Percentiles rank a stretch among this genome's conserved stretches.
Conservation (phyloP, 2,329 filamentous ascomycete species). For the Clathrospora elynae region DNA sequence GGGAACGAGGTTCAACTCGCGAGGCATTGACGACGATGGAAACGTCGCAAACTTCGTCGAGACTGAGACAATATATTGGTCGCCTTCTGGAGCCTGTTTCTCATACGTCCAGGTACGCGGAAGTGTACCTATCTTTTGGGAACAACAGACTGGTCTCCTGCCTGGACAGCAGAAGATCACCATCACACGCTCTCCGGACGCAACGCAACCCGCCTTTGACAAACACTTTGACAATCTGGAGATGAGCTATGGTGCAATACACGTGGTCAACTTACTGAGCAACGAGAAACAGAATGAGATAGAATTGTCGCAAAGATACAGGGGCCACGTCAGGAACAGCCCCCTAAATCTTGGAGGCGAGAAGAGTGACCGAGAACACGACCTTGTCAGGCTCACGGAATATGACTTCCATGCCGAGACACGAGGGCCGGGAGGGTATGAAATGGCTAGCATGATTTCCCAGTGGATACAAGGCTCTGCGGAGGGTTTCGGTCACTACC, state of each 20-base stretch:
- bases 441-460: slow-evolving; percentile 84
- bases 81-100: slow-evolving; percentile 76
- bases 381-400: slow-evolving; percentile 78
- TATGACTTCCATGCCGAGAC: slow-evolving; percentile 98
- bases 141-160: slow-evolving; percentile 84
- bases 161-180: slow-evolving; percentile 95
- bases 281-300: slow-evolving; percentile 84
- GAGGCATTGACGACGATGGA: slow-evolving; percentile 95
- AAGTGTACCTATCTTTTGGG: slow-evolving; percentile 96
- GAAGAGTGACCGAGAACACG: slow-evolving; percentile 65
- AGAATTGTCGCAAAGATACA: slow-evolving; percentile 80
- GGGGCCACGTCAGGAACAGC: slow-evolving; percentile 74
- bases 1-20: slow-evolving; percentile 94
- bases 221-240: slow-evolving; percentile 92
- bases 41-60: slow-evolving; percentile 99
- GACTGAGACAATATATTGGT: slow-evolving; percentile 91
- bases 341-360: slow-evolving; percentile 68
- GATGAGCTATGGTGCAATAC: slow-evolving; percentile 83
- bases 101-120: slow-evolving; percentile 93
- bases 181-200: slow-evolving; percentile 84
- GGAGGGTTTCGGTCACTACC: slow-evolving; percentile 89
- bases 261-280: slow-evolving; percentile 93
- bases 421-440: slow-evolving; percentile 81
- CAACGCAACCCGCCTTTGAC: slow-evolving; percentile 91
- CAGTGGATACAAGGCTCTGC: slow-evolving; percentile 78